Base-by-base conservation (phyloP, 345 rosid genomes). In the Sonneratia caseolaris region DNA sequence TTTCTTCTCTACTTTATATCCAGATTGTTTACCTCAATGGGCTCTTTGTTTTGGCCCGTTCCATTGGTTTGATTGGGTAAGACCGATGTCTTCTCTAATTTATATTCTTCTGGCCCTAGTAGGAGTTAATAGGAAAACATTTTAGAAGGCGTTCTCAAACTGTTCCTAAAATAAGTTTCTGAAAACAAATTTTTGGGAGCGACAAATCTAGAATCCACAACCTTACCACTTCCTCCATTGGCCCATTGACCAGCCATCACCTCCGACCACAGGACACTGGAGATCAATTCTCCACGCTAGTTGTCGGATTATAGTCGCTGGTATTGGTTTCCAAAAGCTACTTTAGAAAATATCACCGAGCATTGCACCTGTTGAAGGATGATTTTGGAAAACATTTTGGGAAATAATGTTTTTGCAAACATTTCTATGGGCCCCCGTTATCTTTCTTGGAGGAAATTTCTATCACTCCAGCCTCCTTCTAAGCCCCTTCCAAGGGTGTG, bases 1-100 rank as follows among this genome's bases (percentile, higher is more conserved):
- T 47, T 37, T 56, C 10, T 4, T 22, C 43, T 56, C 35, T 45
- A 0, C 7, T 38, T 18, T 40, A 64, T 74, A 68, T 94, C 16
- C 91, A 82, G 81, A 91, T 90, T 3, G 93, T 97, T 21, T 92
- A 88, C 76, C 86, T 92, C 68, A 94, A 94, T 66, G 97, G 96
- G n/a, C 96, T 94, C 71, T 90, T 94, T 19, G 93, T 94, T 70
- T 77, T 94, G 74, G 91, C 99, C n/a, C 91, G 96, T 43, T 89
- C 97, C 82, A 89, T 92, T 69, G 97, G 92, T 81, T 79, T 95
- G 74, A 92, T 90, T 19, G 96, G 97, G 96, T 89, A 78, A 80
- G 80, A 82, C 47, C 3, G 65, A 64, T 47, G 32, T 56, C 10
- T 4, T 22, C 35, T 64, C 35, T 51, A 0, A 73, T 69, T 73